Conservation (phyloP, 2,329 filamentous ascomycete species). For the Hypoxylon sp. region DNA sequence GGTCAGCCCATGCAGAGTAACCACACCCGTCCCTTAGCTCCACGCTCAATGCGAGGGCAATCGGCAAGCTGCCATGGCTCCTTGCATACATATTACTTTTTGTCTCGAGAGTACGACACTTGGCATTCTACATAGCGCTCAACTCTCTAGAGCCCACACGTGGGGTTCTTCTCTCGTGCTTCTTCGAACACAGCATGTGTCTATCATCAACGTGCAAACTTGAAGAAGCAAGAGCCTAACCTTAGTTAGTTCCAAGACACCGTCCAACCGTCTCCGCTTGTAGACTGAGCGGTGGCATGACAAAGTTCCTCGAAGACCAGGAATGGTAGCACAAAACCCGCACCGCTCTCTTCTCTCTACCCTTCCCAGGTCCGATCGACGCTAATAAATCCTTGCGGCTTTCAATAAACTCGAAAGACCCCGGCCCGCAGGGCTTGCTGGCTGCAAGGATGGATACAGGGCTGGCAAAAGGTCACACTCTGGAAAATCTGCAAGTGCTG, state of each 20-base stretch:
- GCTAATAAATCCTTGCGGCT: slow-evolving; percentile 42
- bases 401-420: slow-evolving; percentile 44
- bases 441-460: slow-evolving; percentile 43
- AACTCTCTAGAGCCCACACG: slow-evolving; percentile 37
- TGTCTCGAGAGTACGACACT: slow-evolving; percentile 33
- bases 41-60: slow-evolving; percentile 44
- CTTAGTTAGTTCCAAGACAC: slow-evolving; percentile 38
- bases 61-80: slow-evolving; percentile 46
- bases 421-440: slow-evolving; percentile 40
- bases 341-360: slow-evolving; percentile 38
- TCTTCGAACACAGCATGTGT: slow-evolving; percentile 42
- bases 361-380: slow-evolving; percentile 37
- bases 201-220: slow-evolving; percentile 40
- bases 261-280: slow-evolving; percentile 30
- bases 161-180: slow-evolving; percentile 43
- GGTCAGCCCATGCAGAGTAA: slow-evolving; percentile 44
- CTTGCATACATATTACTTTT: slow-evolving; percentile 44
- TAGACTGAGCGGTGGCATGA: slow-evolving; percentile 29
- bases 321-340: slow-evolving; percentile 38
- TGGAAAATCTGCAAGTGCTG: slow-evolving; percentile 45
- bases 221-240: slow-evolving; percentile 26
- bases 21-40: slow-evolving; percentile 38
- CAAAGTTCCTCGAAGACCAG: slow-evolving; percentile 27
- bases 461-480: slow-evolving; percentile 44
- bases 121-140: slow-evolving; percentile 23